Evolutionary conservation across 208 protist genomes (phyloP).

Genomic region (Trypanosoma mega): DNA sequence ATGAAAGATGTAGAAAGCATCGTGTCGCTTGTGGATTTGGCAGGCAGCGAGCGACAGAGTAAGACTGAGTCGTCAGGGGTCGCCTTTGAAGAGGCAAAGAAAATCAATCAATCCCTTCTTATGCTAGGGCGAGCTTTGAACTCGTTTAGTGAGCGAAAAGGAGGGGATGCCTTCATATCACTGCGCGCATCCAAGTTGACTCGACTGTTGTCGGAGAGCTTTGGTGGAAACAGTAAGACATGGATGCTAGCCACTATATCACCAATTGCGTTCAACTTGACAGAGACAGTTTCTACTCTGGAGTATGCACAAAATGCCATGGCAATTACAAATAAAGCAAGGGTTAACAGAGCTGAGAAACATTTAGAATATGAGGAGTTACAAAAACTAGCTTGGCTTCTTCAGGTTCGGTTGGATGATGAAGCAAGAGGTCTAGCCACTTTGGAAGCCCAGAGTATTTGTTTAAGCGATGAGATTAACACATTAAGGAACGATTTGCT

Average conservation of each 20-base stretch:
- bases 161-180: conserved; percentile 63
- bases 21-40: conserved; percentile 73
- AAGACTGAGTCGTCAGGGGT: conserved; percentile 78
- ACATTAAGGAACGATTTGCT: conserved; percentile 21
- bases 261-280: conserved; percentile 40
- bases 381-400: conserved; percentile 21
- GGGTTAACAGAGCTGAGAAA: conserved; percentile 50
- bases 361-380: conserved; percentile 35
- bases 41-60: conserved; percentile 69
- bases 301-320: conserved; percentile 72
- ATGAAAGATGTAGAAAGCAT: conserved; percentile 47
- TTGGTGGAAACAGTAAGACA: conserved; percentile 71
- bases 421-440: conserved; percentile 22
- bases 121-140: conserved; percentile 87
- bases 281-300: conserved; percentile 62
- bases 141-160: conserved; percentile 75
- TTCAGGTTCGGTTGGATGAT: conserved; percentile 21
- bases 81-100: conserved; percentile 88
- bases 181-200: conserved; percentile 64
- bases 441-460: conserved; percentile 17
- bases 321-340: conserved; percentile 59
- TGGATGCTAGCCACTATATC: conserved; percentile 70
- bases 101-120: conserved; percentile 88
- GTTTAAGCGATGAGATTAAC: conserved; percentile 26
- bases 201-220: conserved; percentile 38